Conservation (phyloP, 2,329 filamentous ascomycete species). For the Apiospora marii region DNA sequence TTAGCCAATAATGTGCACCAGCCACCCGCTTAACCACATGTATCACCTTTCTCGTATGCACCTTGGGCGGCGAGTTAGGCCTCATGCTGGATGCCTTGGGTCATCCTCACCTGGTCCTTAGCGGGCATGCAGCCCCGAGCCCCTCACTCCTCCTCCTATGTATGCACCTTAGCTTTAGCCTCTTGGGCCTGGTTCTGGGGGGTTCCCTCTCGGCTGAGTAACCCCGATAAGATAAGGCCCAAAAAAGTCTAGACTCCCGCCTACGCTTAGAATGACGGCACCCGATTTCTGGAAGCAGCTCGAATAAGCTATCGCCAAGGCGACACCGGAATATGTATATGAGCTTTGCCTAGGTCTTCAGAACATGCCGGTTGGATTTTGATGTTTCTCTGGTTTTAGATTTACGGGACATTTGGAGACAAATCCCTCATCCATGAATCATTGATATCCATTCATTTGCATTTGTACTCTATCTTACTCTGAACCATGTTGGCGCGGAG, state of each 20-base stretch:
- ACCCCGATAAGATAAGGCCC: conserved; percentile 13
- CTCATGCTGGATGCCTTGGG: not conserved
- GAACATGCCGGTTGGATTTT: not conserved
- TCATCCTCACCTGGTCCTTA: not conserved
- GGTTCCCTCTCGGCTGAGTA: not conserved
- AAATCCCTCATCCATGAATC: not conserved
- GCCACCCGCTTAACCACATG: conserved; percentile 3
- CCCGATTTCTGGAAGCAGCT: conserved; percentile 28
- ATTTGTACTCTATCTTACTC: not conserved
- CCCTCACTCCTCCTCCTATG: not conserved
- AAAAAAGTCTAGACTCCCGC: conserved; percentile 20
- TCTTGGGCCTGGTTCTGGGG: not conserved
- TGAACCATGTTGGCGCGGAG: conserved; percentile 49
- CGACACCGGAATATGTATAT: not conserved
- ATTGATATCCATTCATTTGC: not conserved
- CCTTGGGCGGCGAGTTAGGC: not conserved
- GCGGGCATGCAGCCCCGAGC: not conserved
- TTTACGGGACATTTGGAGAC: not conserved
- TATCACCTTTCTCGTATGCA: conserved; percentile 1
- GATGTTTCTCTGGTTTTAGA: not conserved
- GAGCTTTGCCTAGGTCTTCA: not conserved
- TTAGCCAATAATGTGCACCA: not conserved
- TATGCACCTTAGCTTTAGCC: not conserved
- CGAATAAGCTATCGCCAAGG: conserved; percentile 24
- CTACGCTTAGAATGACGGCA: conserved; percentile 29